These are phyloP conservation scores for Naganishia sp. DNA, from an alignment of 1,284 basidiomycete species.

Conservation along the genomic window DNA sequence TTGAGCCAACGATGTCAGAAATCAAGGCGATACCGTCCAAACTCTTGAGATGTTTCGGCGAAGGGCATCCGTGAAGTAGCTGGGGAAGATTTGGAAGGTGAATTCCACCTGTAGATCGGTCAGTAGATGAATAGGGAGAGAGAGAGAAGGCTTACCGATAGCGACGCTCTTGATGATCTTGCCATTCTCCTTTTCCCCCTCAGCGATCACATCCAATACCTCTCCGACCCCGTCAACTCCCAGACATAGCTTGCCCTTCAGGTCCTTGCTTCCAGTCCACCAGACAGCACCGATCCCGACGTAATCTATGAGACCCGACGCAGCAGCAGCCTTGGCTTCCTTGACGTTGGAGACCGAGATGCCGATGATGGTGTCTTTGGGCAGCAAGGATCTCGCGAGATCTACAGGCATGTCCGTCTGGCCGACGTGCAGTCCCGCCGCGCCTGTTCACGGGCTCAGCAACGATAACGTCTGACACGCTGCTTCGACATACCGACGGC, in stretches of 20 bases:
- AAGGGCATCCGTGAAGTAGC: slow-evolving; percentile 69
- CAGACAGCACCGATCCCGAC: slow-evolving; percentile 82
- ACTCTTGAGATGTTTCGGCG: slow-evolving; percentile 58
- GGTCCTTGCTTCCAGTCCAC: slow-evolving; percentile 71
- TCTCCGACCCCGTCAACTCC: slow-evolving; percentile 66
- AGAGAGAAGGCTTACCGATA: slow-evolving; percentile 63
- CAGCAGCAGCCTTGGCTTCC: slow-evolving; percentile 60
- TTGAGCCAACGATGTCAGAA: slow-evolving; percentile 77
- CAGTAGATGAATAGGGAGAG: not conserved
- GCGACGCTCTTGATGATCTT: slow-evolving; percentile 70
- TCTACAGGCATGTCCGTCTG: slow-evolving; percentile 82
- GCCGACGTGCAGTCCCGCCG: slow-evolving; percentile 84
- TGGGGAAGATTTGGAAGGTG: slow-evolving; percentile 72
- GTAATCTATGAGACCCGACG: slow-evolving; percentile 65
- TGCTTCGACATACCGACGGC: slow-evolving; percentile 59
- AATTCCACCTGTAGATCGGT: slow-evolving; percentile 67
- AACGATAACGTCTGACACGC: not conserved
- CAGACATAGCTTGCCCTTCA: slow-evolving; percentile 60
- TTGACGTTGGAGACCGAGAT: slow-evolving; percentile 73
- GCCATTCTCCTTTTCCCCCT: slow-evolving; percentile 43
- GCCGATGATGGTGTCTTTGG: slow-evolving; percentile 72
- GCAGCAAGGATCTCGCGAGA: slow-evolving; percentile 70
- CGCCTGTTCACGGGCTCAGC: slow-evolving; percentile 44
- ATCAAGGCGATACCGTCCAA: slow-evolving; percentile 87
- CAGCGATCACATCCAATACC: slow-evolving; percentile 65